Evolutionary conservation across 75 land plant species (phyloP).

Genomic region (Cupressus sempervirens): DNA sequence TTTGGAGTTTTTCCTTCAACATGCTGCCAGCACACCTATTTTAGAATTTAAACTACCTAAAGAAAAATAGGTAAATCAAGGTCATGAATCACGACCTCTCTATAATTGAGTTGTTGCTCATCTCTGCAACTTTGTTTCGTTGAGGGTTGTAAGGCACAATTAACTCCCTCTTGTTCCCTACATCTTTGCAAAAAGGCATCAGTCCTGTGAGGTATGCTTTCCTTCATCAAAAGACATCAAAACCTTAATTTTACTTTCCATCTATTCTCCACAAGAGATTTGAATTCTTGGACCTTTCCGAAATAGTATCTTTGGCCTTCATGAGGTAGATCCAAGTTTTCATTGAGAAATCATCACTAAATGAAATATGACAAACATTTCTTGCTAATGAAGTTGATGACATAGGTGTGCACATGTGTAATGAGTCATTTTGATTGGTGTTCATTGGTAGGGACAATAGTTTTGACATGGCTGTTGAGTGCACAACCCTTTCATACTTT

Average conservation of each 20-base stretch:
- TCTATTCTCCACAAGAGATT: neutral
- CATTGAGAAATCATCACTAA: too few relatives aligned
- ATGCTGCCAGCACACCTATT: too few relatives aligned
- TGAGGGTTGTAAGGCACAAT: too few relatives aligned
- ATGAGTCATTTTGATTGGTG: too few relatives aligned
- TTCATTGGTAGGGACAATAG: neutral
- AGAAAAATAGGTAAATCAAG: neutral
- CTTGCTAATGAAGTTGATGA: too few relatives aligned
- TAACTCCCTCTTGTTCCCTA: neutral
- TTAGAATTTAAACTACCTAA: neutral
- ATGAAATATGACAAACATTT: too few relatives aligned
- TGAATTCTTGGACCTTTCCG: neutral
- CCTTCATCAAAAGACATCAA: neutral
- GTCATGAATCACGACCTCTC: neutral
- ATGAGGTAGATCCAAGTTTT: too few relatives aligned
- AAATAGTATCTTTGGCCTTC: too few relatives aligned
- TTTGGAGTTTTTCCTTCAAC: too few relatives aligned
- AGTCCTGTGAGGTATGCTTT: neutral
- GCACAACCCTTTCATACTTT: neutral
- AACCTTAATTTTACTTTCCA: neutral
- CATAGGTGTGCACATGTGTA: too few relatives aligned
- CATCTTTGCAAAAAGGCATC: neutral
- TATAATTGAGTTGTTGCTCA: too few relatives aligned
- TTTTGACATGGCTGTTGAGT: neutral
- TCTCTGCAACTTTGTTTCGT: too few relatives aligned